Conservation (phyloP, 2,329 filamentous ascomycete species). For the Pseudocercospora ulei region DNA sequence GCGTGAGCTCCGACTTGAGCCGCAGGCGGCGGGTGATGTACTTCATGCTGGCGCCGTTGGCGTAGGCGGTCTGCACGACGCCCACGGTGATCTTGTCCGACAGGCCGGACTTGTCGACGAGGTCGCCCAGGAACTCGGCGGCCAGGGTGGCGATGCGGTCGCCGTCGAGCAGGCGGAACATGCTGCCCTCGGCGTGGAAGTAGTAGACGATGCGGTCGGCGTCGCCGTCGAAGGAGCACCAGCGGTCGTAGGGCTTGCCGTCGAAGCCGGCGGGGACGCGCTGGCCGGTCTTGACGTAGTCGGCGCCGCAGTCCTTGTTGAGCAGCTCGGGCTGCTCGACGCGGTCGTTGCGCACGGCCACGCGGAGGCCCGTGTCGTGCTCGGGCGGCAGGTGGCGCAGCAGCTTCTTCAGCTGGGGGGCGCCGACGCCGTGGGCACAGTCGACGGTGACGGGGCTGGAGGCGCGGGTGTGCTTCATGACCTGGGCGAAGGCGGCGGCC, state of each 20-base stretch:
- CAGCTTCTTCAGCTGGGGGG: conserved; percentile 76
- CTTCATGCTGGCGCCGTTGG: conserved; percentile 86
- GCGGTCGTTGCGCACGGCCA: conserved; percentile 86
- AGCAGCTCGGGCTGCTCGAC: conserved; percentile 80
- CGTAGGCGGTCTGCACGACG: conserved; percentile 94
- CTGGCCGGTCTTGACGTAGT: conserved; percentile 96
- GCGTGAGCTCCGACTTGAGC: conserved; percentile 83
- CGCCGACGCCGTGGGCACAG: conserved; percentile 93
- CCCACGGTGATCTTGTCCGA: conserved; percentile 75
- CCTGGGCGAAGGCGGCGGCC: conserved; percentile 68
- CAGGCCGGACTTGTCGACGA: conserved; percentile 69
- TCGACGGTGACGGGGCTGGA: conserved; percentile 72
- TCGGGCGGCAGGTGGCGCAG: conserved; percentile 68
- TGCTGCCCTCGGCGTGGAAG: conserved; percentile 69
- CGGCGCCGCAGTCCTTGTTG: conserved; percentile 85
- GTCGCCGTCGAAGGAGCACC: conserved; percentile 87
- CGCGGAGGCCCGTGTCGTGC: conserved; percentile 55
- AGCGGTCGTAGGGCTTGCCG: conserved; percentile 63
- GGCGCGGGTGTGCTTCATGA: conserved; percentile 67
- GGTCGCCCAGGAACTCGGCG: conserved; percentile 84
- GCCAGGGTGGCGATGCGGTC: conserved; percentile 93
- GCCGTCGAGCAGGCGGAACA: conserved; percentile 87
- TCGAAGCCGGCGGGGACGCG: conserved; percentile 75
- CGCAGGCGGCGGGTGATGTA: conserved; percentile 82
- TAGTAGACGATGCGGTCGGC: conserved; percentile 95